phyloP scores from a whole-genome alignment of 192 early-diverging fungal genomes.

The Coemansia sp. region DNA sequence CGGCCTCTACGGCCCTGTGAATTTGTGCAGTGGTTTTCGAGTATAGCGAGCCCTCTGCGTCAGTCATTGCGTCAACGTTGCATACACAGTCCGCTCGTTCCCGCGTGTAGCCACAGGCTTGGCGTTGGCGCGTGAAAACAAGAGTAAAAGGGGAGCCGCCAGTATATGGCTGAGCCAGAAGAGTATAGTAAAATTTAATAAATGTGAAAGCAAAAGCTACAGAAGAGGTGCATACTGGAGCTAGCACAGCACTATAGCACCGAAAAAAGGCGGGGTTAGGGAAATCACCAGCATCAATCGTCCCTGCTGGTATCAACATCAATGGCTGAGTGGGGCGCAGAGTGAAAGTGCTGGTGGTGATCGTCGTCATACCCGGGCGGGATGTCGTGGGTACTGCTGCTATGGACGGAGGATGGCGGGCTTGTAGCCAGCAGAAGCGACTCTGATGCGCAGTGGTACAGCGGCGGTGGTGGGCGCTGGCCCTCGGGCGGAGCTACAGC shows the following conservation, averaged over 20 bases:
- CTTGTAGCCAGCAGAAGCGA: slow-evolving; percentile 57
- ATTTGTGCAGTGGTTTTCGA: slow-evolving; percentile 32
- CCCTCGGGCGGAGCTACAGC: slow-evolving; percentile 46
- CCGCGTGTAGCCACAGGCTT: background rate
- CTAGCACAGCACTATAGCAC: no score
- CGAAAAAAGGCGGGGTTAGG: no score
- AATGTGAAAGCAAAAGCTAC: background rate
- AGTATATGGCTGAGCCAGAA: background rate
- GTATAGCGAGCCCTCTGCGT: slow-evolving; percentile 19
- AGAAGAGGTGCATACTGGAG: no score
- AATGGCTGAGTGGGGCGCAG: background rate
- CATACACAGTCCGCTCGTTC: background rate
- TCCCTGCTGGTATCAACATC: background rate
- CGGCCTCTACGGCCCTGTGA: slow-evolving; percentile 38
- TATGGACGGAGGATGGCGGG: background rate
- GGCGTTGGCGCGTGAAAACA: background rate
- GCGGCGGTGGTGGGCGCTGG: slow-evolving; percentile 40
- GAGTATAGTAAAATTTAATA: background rate
- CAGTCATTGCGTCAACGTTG: slow-evolving; percentile 19
- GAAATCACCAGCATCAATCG: background rate
- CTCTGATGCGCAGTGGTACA: slow-evolving; percentile 61
- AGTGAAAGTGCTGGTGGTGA: background rate
- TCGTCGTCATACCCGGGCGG: slow-evolving; percentile 27
- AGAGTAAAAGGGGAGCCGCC: background rate
- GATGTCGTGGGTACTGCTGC: background rate